Conservation (phyloP, 2,329 filamentous ascomycete species). For the Aschersonia sp. region DNA sequence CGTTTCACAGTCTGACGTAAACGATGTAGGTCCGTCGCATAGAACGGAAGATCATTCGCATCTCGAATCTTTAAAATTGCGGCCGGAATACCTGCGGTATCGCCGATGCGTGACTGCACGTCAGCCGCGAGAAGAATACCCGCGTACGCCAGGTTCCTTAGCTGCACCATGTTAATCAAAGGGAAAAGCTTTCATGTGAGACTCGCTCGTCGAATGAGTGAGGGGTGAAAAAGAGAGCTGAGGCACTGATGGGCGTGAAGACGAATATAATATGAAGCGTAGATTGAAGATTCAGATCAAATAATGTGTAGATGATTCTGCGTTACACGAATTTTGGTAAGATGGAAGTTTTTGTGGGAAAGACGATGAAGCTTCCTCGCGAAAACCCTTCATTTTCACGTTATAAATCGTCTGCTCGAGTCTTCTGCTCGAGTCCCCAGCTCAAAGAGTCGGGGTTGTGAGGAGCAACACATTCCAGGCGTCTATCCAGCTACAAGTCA, state of each 20-base stretch:
- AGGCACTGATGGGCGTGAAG: too few relatives aligned
- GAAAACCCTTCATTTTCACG: too few relatives aligned
- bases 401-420: too few relatives aligned
- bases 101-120: neutral
- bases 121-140: conserved; percentile 3
- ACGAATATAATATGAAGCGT: too few relatives aligned
- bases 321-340: too few relatives aligned
- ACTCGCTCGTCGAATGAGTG: neutral
- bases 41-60: conserved; percentile 2
- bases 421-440: neutral
- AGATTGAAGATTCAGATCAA: too few relatives aligned
- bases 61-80: neutral
- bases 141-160: conserved; percentile 5
- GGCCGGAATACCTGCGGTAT: neutral
- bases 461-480: conserved; percentile 20
- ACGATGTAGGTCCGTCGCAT: conserved; percentile 4
- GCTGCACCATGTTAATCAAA: conserved; percentile 8
- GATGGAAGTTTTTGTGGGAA: too few relatives aligned
- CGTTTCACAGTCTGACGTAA: conserved; percentile 7
- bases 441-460: conserved; percentile 7
- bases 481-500: neutral
- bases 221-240: neutral
- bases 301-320: too few relatives aligned
- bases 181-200: neutral
- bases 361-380: too few relatives aligned